phyloP scores from a whole-genome alignment of 192 early-diverging fungal species.

The Linnemannia hyalina region DNA sequence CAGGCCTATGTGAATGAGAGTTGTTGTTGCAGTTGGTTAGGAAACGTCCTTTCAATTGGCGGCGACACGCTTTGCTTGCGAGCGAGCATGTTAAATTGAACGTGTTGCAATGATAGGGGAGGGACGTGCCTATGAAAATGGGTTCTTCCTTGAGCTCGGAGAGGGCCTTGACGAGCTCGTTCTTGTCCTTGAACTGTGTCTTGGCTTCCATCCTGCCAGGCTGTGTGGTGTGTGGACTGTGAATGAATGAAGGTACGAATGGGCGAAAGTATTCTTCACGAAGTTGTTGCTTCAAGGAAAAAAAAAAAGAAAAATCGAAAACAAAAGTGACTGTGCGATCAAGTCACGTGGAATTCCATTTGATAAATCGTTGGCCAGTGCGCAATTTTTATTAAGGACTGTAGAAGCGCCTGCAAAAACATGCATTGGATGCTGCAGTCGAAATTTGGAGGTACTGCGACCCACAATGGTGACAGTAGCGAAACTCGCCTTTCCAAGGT shows the following conservation, averaged over 20 bases:
- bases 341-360: background rate
- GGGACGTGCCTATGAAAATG: constrained; percentile 33
- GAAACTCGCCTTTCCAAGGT: constrained; percentile 5
- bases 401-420: background rate
- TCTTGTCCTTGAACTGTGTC: constrained; percentile 53
- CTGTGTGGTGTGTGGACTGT: constrained; percentile 15
- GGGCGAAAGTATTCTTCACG: background rate
- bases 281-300: background rate
- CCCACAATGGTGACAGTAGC: constrained; percentile 38
- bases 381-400: background rate
- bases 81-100: background rate
- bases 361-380: background rate
- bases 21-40: background rate
- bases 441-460: constrained; percentile 16
- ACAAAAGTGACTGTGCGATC: background rate
- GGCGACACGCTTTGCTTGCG: background rate
- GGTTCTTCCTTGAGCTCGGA: constrained; percentile 33
- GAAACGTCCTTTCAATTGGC: background rate
- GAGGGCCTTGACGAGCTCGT: constrained; percentile 51
- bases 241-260: constrained; percentile 10
- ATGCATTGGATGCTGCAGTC: background rate
- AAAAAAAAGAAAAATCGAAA: background rate
- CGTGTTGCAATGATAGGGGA: background rate
- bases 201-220: constrained; percentile 36
- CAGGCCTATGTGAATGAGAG: constrained; percentile 10